Base-by-base conservation (phyloP, 169 alveolate genomes). In the Cryptosporidium ubiquitum region DNA sequence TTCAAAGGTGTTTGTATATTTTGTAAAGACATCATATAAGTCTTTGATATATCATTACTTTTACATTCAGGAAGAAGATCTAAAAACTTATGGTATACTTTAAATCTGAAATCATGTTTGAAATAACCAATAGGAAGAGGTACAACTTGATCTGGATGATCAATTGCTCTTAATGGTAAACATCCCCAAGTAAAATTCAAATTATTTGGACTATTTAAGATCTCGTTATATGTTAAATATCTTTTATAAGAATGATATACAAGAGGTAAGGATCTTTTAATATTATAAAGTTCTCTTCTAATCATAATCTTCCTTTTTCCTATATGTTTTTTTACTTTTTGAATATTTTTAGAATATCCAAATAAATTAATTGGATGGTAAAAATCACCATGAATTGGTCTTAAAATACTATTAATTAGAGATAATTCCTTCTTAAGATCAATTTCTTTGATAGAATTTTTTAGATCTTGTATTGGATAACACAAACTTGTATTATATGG, bases 51-150 rank as follows among this genome's bases (percentile, higher is more conserved):
- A 26, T 79, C 75, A 31, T 47, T 79, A 18, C 16, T 60, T 26
- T 49, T 79, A 23, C 37, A 58, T 7, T 35, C 44, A 5, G 89
- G 89, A 10, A 79, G 68, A 20, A 79, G 69, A 64, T 79, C 79
- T 33, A 79, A 26, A 40, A 79, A 79, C 14, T 79, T 79, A 47
- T 64, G 89, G 61, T 79, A 79, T 20, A 66, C 79, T 37, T 79
- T 79, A 18, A 26, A 79, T n/a, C 89, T 79, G 20, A 61, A 58
- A 20, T 61, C 74, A 33, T 79, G 64, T 10, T 79, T 64, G 3
- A 93, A 91, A 69, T 93, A 95, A 12, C 98, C 98, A 64, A 96
- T 96, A 3, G 98, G 98, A 37, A 95, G 92, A 1, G 98, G 97
- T 55, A 95, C 96, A 52, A 94, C 85, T 18, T 86, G 93, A 40